phyloP scores from a whole-genome alignment of 768 basidiomycete species.

The Phylloporus arenicola region DNA sequence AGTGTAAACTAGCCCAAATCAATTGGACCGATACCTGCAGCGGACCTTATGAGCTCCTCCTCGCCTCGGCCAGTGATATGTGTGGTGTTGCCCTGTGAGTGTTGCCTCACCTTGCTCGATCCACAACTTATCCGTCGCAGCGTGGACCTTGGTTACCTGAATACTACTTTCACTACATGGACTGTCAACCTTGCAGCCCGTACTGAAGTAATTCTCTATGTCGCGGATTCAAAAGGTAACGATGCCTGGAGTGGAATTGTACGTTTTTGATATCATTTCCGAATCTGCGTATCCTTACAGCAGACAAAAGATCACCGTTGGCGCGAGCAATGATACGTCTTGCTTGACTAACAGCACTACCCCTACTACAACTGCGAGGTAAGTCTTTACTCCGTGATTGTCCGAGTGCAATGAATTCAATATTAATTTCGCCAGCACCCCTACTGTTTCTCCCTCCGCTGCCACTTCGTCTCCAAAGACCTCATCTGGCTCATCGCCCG shows the following conservation, averaged over 20 bases:
- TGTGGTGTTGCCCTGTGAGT: slow-evolving; percentile 61
- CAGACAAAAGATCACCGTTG: slow-evolving; percentile 32
- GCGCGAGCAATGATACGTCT: slow-evolving; percentile 31
- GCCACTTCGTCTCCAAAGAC: slow-evolving; percentile 10
- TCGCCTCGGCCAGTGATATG: slow-evolving; percentile 46
- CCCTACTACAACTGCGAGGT: not conserved
- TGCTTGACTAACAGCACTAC: slow-evolving; percentile 28
- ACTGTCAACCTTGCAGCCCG: slow-evolving; percentile 42
- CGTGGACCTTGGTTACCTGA: slow-evolving; percentile 54
- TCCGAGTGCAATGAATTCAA: not conserved
- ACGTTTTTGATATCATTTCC: slow-evolving; percentile 20
- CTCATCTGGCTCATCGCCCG: slow-evolving; percentile 16
- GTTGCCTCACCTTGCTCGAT: not conserved
- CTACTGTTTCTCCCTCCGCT: not conserved
- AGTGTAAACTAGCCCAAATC: slow-evolving; percentile 52
- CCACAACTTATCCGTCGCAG: slow-evolving; percentile 31
- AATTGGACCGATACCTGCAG: slow-evolving; percentile 43
- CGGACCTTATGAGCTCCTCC: slow-evolving; percentile 54
- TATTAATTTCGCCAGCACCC: slow-evolving; percentile 3
- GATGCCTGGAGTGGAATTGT: slow-evolving; percentile 68
- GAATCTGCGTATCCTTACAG: not conserved
- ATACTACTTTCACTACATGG: slow-evolving; percentile 38
- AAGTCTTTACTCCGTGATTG: not conserved
- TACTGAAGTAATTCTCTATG: slow-evolving; percentile 43
- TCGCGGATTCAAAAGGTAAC: slow-evolving; percentile 46